Evolutionary conservation across 192 early-diverging fungal species (phyloP), one percentile per base, ranked within the genome.

Genomic region (Thoreauomyces humboldtii): DNA sequence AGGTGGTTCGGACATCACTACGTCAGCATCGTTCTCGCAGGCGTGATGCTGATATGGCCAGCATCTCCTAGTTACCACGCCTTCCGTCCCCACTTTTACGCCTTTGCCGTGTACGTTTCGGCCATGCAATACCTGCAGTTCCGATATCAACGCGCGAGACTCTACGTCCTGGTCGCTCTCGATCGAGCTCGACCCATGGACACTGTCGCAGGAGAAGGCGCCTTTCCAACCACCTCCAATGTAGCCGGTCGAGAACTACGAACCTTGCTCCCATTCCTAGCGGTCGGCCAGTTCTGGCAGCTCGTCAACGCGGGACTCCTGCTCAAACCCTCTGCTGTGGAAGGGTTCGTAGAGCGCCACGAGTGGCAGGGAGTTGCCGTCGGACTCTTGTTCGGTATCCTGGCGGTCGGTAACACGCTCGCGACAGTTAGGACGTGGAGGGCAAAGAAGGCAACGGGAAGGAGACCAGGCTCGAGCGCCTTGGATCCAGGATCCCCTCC

Each of bases 111-210:
- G 14, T 78, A 70, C 69, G 48, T 78, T 28, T 42, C 53, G 19
- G 60, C 45, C 27, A 53, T 76, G 19, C 77, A 78, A 47, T 73
- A 60, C 53, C 47, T 78, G 12, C 77, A 78, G 46, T 78, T 73
- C 55, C 73, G 77, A 14, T 78, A 78, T 60, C 77, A 78, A 36
- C 41, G 62, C 3, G 37, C 65, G 6, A 65, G 77, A 14, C 59
- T 78, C 27, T 78, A 78, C 64, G 71, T 70, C 2, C 57, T 78
- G 19, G 77, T 78, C 57, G 61, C 71, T n/a, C 47, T 78, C 37
- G 71, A 78, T 48, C 62, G 69, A n/a, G 77, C 70, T 17, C 56
- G 67, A 19, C 74, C 75, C 2, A 78, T 78, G 77, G 77, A 78
- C 53, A 67, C 75, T 5, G 73, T 78, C 17, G 33, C 65, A 2